Conservation (phyloP, 768 basidiomycete genomes). For the Mycena belliarum region DNA sequence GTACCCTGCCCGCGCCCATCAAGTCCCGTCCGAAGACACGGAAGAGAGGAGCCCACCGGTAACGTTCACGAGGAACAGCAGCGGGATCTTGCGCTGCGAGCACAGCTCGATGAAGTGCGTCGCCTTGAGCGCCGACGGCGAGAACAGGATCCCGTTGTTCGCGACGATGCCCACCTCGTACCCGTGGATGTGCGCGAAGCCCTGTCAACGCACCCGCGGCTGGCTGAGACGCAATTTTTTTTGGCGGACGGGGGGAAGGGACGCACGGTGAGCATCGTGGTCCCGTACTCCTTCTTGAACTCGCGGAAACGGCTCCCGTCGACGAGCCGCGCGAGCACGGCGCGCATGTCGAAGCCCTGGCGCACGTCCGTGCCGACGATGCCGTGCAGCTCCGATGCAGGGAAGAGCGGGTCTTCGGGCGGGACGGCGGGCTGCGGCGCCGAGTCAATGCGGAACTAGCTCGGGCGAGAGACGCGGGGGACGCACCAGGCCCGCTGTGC, state of each 20-base stretch:
- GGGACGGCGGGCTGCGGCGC: conserved; percentile 50
- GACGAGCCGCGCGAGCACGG: conserved; percentile 88
- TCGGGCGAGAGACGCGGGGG: neutral
- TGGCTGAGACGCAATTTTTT: no score
- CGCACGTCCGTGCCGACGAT: conserved; percentile 90
- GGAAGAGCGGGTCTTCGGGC: conserved; percentile 76
- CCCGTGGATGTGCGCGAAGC: conserved; percentile 87
- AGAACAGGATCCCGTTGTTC: conserved; percentile 94
- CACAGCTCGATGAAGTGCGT: conserved; percentile 96
- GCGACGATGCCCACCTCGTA: conserved; percentile 90
- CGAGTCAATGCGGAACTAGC: neutral
- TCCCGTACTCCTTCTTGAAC: conserved; percentile 95
- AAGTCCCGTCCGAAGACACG: no score
- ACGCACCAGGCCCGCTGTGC: conserved; percentile 51
- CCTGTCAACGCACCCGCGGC: conserved; percentile 40
- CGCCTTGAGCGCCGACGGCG: conserved; percentile 90
- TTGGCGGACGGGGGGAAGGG: neutral
- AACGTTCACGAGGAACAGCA: conserved; percentile 95
- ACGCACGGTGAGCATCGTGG: conserved; percentile 84
- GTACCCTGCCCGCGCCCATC: no score
- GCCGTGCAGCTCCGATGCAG: conserved; percentile 80
- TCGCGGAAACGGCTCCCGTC: conserved; percentile 92
- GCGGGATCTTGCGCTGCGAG: conserved; percentile 84
- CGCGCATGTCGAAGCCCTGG: conserved; percentile 91
- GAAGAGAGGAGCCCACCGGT: conserved; percentile 50